phyloP scores from a whole-genome alignment of 805 yeast species.

The Saccharomycopsis guyanensis region DNA sequence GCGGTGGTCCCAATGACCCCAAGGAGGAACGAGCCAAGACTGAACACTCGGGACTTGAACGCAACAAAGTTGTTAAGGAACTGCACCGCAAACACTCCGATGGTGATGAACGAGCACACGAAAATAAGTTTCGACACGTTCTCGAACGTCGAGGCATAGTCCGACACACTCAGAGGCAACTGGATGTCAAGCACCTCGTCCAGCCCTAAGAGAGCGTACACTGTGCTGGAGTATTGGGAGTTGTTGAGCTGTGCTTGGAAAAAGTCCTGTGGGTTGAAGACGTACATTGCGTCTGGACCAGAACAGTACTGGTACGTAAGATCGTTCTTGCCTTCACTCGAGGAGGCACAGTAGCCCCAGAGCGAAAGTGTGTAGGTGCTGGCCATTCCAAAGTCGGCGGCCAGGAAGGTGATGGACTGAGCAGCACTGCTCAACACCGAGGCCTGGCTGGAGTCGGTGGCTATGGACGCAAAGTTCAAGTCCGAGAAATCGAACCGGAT shows the following conservation, averaged over 20 bases:
- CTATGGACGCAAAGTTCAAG: constrained; percentile 24
- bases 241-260: constrained; percentile 24
- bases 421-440: constrained; percentile 19
- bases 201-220: constrained; percentile 25
- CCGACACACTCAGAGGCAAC: constrained; percentile 48
- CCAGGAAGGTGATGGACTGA: constrained; percentile 13
- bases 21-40: constrained; percentile 38
- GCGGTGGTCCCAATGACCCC: constrained; percentile 35
- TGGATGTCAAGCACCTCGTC: constrained; percentile 24
- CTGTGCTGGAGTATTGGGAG: constrained; percentile 21
- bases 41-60: constrained; percentile 39
- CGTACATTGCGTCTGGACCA: constrained; percentile 45
- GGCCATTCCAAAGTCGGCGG: constrained; percentile 32
- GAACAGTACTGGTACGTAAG: constrained; percentile 40
- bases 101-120: constrained; percentile 42
- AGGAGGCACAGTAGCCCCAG: constrained; percentile 58
- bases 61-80: constrained; percentile 38
- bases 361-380: constrained; percentile 48
- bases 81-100: constrained; percentile 36
- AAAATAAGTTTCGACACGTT: constrained; percentile 51
- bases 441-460: constrained; percentile 20
- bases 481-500: constrained; percentile 39
- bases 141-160: constrained; percentile 38
- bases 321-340: constrained; percentile 22
- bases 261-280: constrained; percentile 43